Evolutionary conservation across 495 filamentous ascomycete species (phyloP).

Genomic region (Delitschia confertaspora): DNA sequence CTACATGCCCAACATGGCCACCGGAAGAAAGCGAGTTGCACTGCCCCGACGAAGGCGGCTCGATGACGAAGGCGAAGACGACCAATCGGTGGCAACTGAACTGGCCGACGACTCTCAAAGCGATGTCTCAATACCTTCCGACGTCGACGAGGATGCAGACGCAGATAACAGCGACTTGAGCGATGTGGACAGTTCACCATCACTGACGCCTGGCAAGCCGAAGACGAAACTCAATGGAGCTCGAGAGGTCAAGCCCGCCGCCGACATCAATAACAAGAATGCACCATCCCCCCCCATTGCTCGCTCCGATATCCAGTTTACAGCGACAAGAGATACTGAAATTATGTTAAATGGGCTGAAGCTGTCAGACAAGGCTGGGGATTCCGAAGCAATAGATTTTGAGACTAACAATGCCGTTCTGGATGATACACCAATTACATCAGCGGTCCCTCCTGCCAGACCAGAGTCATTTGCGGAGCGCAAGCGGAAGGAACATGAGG

Average conservation of each 20-base stretch:
- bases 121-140: slow-evolving; percentile 66
- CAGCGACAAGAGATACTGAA: slow-evolving; percentile 59
- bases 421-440: slow-evolving; percentile 29
- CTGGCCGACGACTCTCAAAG: slow-evolving; percentile 76
- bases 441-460: slow-evolving; percentile 5
- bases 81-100: slow-evolving; percentile 54
- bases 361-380: slow-evolving; percentile 49
- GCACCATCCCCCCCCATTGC: slow-evolving; percentile 19
- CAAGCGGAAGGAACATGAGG: slow-evolving; percentile 78
- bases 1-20: slow-evolving; percentile 45
- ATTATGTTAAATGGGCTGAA: slow-evolving; percentile 81
- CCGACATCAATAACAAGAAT: slow-evolving; percentile 4
- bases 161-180: slow-evolving; percentile 64
- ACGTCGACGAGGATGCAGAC: slow-evolving; percentile 67
- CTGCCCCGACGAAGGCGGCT: slow-evolving; percentile 68
- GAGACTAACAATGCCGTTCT: slow-evolving; percentile 42
- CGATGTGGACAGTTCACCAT: slow-evolving; percentile 52
- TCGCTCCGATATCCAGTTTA: slow-evolving; percentile 28
- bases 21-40: slow-evolving; percentile 57
- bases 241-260: slow-evolving; percentile 11
- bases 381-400: slow-evolving; percentile 54
- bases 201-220: slow-evolving; percentile 35
- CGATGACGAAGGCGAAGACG: slow-evolving; percentile 72
- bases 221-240: slow-evolving; percentile 27
- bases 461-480: slow-evolving; percentile 52